Evolutionary conservation across 352 stramenopile species (phyloP).

Genomic region (Globisporangium cystogenes): DNA sequence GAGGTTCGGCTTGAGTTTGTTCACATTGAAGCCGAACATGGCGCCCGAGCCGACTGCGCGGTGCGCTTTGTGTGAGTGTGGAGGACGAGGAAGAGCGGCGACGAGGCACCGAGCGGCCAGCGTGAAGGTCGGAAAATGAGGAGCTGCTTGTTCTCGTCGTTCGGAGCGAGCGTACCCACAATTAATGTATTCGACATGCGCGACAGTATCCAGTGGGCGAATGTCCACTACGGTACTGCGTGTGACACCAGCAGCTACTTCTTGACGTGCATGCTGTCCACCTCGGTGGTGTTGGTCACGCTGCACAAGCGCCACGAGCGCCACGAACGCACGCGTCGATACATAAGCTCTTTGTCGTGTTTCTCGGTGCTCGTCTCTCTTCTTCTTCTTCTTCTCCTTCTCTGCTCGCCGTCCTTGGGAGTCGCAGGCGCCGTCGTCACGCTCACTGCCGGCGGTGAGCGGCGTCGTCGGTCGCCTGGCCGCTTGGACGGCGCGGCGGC

Average conservation of each 20-base stretch:
- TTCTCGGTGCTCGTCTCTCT: background rate
- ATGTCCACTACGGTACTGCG: background rate
- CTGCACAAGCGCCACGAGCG: no score
- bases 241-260: background rate
- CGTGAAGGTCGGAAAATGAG: background rate
- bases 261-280: no score
- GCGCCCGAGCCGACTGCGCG: background rate
- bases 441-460: background rate
- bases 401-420: no score
- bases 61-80: background rate
- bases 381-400: no score
- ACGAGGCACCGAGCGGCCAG: no score
- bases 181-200: background rate
- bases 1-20: conserved; percentile 90
- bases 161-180: background rate
- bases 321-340: background rate
- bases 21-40: conserved; percentile 89
- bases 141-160: background rate
- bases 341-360: background rate
- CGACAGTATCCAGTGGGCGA: no score
- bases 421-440: no score
- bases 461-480: no score
- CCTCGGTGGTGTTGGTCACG: background rate
- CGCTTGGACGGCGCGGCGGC: background rate
- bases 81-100: background rate